These are phyloP conservation scores for Podospora bellae-mahoneyi DNA, from an alignment of 495 filamentous ascomycete genomes.

Conservation along the genomic window DNA sequence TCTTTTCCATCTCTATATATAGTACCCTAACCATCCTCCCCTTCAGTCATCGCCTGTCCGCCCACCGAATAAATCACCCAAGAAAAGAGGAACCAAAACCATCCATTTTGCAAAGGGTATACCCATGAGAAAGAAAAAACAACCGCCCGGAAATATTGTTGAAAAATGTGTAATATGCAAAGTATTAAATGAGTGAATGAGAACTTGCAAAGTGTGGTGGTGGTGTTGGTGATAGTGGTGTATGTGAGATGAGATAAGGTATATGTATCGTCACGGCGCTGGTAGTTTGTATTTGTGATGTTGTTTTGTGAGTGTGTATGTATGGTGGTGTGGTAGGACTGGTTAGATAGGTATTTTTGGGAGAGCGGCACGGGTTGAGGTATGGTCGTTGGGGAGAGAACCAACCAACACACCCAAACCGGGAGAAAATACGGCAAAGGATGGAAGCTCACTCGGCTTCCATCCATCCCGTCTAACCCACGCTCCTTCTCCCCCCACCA, in stretches of 20 bases:
- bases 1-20: no score
- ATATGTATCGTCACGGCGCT: neutral
- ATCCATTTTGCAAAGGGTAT: neutral
- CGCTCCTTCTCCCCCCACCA: neutral
- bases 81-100: neutral
- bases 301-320: no score
- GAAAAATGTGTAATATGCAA: neutral
- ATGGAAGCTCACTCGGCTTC: neutral
- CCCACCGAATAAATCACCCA: neutral
- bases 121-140: neutral
- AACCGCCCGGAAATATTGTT: neutral
- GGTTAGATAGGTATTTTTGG: neutral
- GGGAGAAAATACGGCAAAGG: neutral
- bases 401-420: neutral
- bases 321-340: neutral
- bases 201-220: neutral
- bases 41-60: neutral
- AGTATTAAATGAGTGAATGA: neutral
- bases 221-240: neutral
- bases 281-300: neutral
- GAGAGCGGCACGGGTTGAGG: neutral
- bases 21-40: no score
- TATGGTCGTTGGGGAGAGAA: neutral
- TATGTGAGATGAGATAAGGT: neutral
- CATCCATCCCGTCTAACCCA: slow-evolving; percentile 1